Conservation (phyloP, 2,329 filamentous ascomycete genomes). For the Ophiostoma piceae region DNA sequence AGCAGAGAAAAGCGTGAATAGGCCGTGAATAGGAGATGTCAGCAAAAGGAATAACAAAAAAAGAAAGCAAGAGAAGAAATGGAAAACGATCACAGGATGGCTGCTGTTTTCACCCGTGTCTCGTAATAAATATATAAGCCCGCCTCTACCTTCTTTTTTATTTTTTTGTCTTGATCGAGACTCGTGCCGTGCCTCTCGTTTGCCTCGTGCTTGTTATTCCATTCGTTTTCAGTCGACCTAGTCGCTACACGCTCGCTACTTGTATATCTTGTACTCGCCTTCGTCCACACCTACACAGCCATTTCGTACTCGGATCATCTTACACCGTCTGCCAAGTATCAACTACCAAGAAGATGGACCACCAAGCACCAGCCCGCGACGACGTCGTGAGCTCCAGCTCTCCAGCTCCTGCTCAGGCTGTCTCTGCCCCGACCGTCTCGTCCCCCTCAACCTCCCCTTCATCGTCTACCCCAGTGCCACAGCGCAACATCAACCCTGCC, state of each 20-base stretch:
- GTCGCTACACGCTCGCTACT: neutral
- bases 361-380: neutral
- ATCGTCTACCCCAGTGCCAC: neutral
- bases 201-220: neutral
- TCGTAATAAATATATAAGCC: neutral
- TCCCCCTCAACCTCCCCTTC: neutral
- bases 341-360: neutral
- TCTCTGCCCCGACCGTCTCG: slow-evolving; percentile 5
- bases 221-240: neutral
- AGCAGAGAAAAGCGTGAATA: neutral
- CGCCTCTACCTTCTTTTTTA: neutral
- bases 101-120: neutral
- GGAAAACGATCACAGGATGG: neutral
- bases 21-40: neutral
- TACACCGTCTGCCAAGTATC: neutral
- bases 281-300: neutral
- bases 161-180: neutral
- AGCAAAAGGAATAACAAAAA: neutral
- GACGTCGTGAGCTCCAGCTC: neutral
- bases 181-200: neutral
- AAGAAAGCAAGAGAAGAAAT: neutral
- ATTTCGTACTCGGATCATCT: neutral
- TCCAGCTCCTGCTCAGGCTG: neutral
- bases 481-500: slow-evolving; percentile 7
- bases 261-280: neutral